Base-by-base conservation (phyloP, 2,329 filamentous ascomycete genomes). In the Hirsutella rhossiliensis region DNA sequence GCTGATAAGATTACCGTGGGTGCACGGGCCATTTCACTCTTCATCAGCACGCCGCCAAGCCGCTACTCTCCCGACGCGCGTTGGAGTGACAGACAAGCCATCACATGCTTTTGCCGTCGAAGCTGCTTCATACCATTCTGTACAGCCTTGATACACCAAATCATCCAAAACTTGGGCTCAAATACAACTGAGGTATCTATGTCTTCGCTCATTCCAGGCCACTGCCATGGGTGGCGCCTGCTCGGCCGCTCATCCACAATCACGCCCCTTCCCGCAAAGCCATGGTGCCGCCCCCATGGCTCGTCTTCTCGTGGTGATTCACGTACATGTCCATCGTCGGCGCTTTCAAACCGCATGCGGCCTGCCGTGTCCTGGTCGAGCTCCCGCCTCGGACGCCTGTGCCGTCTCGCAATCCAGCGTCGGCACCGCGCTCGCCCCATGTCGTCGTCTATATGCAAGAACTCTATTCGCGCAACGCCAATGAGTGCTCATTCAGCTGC, bases 381-480 rank as follows among this genome's bases (percentile, higher is more conserved):
- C 23, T 27, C 15, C 18, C 38, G 11, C 8, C 15, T 20, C 39
- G 17, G 34, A n/a, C 34, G 15, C 34, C 34, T 7, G 17, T 6
- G 9, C 34, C 11, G 5, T 39, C 13, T 13, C 23, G 38, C 18
- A 20, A 4, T 32, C 18, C 39, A 41, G 13, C 15, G 27, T 36
- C 11, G 31, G 31, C 18, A 37, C 30, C 29, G 5, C 19, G 19
- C 4, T 28, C n/a, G 43, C 28, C 34, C 30, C 41, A 23, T 38
- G 38, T 34, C 42, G 27, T 43, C 44, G 52, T 66, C 61, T 66
- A 65, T 65, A 64, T 63, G 62, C 60, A 63, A 58, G 15, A 56
- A 54, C 43, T 52, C 50, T 57, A 56, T 53, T 47, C 43, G 52
- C 46, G 42, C 37, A 51, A 53, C 3, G 2, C 19, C 6, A 47